These are phyloP conservation scores for Metarhizium rileyi DNA, from an alignment of 2,329 filamentous ascomycete species.

Conservation along the genomic window DNA sequence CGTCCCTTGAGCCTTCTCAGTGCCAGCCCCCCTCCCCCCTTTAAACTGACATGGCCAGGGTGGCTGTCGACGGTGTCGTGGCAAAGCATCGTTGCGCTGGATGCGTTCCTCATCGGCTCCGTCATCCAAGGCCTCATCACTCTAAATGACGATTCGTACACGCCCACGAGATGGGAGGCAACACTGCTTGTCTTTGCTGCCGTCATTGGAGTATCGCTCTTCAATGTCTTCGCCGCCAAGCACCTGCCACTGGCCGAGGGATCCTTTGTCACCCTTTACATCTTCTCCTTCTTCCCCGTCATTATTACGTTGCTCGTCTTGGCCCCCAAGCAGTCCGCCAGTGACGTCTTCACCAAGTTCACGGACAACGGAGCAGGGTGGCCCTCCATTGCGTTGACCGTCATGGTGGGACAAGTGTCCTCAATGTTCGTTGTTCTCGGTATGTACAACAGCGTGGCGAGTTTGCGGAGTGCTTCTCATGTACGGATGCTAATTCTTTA, in stretches of 20 bases:
- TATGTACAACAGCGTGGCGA: neutral
- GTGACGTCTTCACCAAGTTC: conserved; percentile 7
- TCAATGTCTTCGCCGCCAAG: conserved; percentile 8
- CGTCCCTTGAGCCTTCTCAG: neutral
- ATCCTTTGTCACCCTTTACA: conserved; percentile 8
- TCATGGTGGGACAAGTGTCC: conserved; percentile 10
- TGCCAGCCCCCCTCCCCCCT: neutral
- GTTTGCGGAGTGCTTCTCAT: no score
- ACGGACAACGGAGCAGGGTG: conserved; percentile 9
- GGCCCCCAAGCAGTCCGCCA: conserved; percentile 6
- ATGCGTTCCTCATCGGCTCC: conserved; percentile 32
- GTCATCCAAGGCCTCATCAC: conserved; percentile 35
- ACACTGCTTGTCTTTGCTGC: conserved; percentile 7
- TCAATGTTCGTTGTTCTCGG: conserved; percentile 9
- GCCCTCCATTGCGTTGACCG: conserved; percentile 6
- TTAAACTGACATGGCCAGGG: conserved; percentile 16
- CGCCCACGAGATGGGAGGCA: conserved; percentile 3
- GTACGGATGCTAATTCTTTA: neutral
- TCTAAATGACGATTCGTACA: conserved; percentile 15
- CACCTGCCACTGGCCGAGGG: conserved; percentile 8
- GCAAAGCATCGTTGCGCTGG: conserved; percentile 31
- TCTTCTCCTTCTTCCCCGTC: conserved; percentile 10
- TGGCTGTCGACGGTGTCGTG: conserved; percentile 34
- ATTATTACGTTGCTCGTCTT: conserved; percentile 7
- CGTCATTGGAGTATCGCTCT: conserved; percentile 7